These are phyloP conservation scores for Malus fusca DNA, from an alignment of 306 rosid species.

Conservation along the genomic window DNA sequence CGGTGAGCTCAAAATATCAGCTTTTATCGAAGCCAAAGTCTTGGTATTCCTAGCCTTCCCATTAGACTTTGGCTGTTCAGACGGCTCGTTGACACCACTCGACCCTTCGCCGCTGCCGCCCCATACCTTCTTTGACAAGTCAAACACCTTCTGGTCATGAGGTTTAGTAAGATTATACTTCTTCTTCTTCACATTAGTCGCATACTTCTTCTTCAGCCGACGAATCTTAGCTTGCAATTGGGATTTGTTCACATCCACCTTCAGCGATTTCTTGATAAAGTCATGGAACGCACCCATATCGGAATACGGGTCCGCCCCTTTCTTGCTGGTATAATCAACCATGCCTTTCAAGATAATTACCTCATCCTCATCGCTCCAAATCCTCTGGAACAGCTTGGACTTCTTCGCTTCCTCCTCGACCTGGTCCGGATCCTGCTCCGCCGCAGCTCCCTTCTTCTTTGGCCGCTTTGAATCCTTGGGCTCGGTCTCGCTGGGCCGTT, in stretches of 20 bases:
- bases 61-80: slow-evolving; percentile 19
- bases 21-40: slow-evolving; percentile 15
- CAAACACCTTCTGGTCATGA: slow-evolving; percentile 34
- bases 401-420: slow-evolving; percentile 36
- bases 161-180: slow-evolving; percentile 26
- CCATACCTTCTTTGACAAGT: slow-evolving; percentile 58
- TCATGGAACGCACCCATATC: slow-evolving; percentile 30
- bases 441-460: slow-evolving; percentile 24
- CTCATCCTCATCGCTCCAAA: slow-evolving; percentile 58
- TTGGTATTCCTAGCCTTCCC: slow-evolving; percentile 19
- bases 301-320: slow-evolving; percentile 26
- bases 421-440: slow-evolving; percentile 7
- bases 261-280: slow-evolving; percentile 37
- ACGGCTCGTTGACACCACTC: neutral
- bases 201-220: slow-evolving; percentile 49
- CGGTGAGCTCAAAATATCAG: neutral
- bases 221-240: slow-evolving; percentile 52
- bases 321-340: slow-evolving; percentile 23
- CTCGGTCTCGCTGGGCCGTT: slow-evolving; percentile 23
- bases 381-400: slow-evolving; percentile 39
- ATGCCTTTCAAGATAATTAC: slow-evolving; percentile 37
- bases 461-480: slow-evolving; percentile 21
- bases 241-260: slow-evolving; percentile 19
- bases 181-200: slow-evolving; percentile 18
- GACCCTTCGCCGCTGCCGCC: slow-evolving; percentile 1